These are phyloP conservation scores for Phycomyces nitens DNA, from an alignment of 192 early-diverging fungal genomes.

Conservation along the genomic window DNA sequence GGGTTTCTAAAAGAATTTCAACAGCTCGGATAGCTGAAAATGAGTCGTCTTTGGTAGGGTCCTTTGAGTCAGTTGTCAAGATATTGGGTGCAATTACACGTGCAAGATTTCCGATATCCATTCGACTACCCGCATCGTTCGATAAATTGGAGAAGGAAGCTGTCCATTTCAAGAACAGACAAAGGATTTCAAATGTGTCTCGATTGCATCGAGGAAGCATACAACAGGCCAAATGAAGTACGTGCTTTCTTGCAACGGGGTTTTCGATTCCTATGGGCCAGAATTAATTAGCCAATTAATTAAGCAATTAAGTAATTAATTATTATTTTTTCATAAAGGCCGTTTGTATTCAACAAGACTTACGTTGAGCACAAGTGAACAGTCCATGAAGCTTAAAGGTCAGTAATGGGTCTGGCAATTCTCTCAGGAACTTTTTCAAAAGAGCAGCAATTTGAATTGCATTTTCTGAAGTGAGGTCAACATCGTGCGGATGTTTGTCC, in stretches of 20 bases:
- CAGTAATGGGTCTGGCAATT: slow-evolving; percentile 92
- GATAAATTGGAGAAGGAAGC: slow-evolving; percentile 69
- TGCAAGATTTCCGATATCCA: slow-evolving; percentile 89
- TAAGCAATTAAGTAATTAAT: not conserved
- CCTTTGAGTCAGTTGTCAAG: slow-evolving; percentile 80
- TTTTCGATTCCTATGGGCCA: slow-evolving; percentile 50
- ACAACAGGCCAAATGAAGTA: slow-evolving; percentile 77
- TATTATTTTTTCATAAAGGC: too few relatives aligned
- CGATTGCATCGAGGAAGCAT: slow-evolving; percentile 89
- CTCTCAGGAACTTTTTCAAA: slow-evolving; percentile 94
- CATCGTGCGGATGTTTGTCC: slow-evolving; percentile 74
- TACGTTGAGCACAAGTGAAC: slow-evolving; percentile 77
- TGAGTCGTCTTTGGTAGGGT: slow-evolving; percentile 72
- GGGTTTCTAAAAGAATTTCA: slow-evolving; percentile 62
- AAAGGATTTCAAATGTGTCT: slow-evolving; percentile 89
- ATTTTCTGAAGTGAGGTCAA: slow-evolving; percentile 69
- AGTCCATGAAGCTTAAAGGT: slow-evolving; percentile 85
- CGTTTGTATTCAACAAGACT: slow-evolving; percentile 6
- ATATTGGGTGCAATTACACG: slow-evolving; percentile 95
- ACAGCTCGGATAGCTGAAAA: slow-evolving; percentile 66
- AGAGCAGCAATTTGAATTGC: slow-evolving; percentile 92
- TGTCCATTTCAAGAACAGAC: slow-evolving; percentile 85
- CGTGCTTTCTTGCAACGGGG: slow-evolving; percentile 51
- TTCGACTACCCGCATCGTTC: slow-evolving; percentile 79
- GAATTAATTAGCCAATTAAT: not conserved